Evolutionary conservation across 805 yeast genomes (phyloP), one percentile per base, ranked within the genome.

Genomic region (Metschnikowia vanudenii): DNA sequence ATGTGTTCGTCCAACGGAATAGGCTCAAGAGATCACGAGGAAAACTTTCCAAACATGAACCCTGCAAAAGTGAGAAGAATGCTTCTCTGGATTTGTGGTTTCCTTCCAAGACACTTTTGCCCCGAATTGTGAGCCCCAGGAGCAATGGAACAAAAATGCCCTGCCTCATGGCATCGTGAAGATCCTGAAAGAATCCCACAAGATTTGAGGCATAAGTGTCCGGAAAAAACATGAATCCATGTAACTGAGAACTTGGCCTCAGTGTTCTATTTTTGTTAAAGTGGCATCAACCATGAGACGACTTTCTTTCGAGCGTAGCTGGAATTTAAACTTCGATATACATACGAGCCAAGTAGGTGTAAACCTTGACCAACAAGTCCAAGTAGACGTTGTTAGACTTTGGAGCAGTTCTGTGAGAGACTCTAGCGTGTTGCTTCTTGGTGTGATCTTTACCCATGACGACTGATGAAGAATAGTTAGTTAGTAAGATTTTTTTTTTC

Each of bases 341-440:
- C 96, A 78, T 88, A 88, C 99, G 97, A 81, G 98, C 96, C 79
- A 94, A 84, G 95, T 89, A 94, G 74, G 97, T 78, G 89, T 91
- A 94, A 68, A 94, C 82, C 86, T 92, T 92, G 76, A 92, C 98
- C 79, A 94, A 86, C 74, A 94, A 79, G 79, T 86, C 87, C 80
- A 94, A 82, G 97, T 94, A 94, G 80, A 91, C 97, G 75, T 94
- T 94, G 81, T 94, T 96, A 63, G 98, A 92, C 84, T 89, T 89
- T 81, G 99, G 99, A 78, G 97, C 97, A 74, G 85, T 79, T 81
- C 99, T 90, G 89, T 89, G 96, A 78, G 96, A 85, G 64, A 85
- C 79, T 80, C 90, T 88, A 73, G 81, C 82, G 85, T 94, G 99
- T 80, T 89, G 97, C 79, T 92, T 94, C 75, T 83, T 74, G 78